Base-by-base conservation (phyloP, 768 basidiomycete species). In the Grammothele lineata region DNA sequence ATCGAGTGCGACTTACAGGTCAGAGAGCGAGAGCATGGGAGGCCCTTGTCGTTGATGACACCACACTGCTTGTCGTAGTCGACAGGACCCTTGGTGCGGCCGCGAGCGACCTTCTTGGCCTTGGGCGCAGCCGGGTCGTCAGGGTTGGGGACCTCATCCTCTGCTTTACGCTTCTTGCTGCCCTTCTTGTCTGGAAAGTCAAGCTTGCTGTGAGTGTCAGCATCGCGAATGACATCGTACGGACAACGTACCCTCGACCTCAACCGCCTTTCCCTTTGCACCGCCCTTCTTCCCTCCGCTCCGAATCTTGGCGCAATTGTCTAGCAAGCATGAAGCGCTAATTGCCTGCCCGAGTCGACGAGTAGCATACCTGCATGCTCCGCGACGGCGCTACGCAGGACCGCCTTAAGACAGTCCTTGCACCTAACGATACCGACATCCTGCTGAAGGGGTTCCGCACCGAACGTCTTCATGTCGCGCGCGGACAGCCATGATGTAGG, bases 1-100 rank as follows among this genome's bases (percentile, higher is more conserved):
- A 99, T 95, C 2, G 91, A 87, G 63, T 99, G 95, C 5, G 95
- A 92, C 67, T 99, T 99, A 73, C 95, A 99, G 0, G 95, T 97
- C 30, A 99, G 77, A 6, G 92, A 92, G 22, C 95, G 88, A 11
- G 92, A 92, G 62, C 95, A 99, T 0, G 91, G 92, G 6, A 92
- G 70, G 36, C 78, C 78, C 66, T 96, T 96, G 69, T 95, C 93
- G 68, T 95, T 97, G 64, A 96, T 95, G 30, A 98, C 95, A 41
- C 95, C 93, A 58, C 95, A 98, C 55, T 96, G 93, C 46, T 79
- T 83, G 70, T 96, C 91, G 54, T 83, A 81, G 66, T 97, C 87
- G 40, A 95, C 81, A 3, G 93, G 92, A 1, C 90, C 89, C 58
- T 90, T 90, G 50, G 78, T 67, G 37, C 88, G 81, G 15, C 87